Evolutionary conservation across 306 rosid genomes (phyloP).

Genomic region (Begonia peltatifolia): DNA sequence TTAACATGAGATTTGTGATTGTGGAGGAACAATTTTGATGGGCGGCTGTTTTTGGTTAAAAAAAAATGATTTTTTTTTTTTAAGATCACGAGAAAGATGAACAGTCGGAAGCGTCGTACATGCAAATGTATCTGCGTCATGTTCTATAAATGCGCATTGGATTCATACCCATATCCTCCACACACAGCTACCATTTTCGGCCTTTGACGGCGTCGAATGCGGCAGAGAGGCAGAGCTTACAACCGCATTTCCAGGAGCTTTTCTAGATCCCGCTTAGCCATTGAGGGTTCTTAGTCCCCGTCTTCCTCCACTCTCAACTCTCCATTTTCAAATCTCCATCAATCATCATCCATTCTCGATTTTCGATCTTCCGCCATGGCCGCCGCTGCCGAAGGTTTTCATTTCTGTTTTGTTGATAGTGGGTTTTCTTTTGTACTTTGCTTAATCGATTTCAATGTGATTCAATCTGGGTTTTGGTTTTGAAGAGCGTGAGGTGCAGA

Average conservation of each 20-base stretch:
- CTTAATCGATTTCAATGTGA: background rate
- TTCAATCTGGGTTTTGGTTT: background rate
- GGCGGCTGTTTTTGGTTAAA: no score
- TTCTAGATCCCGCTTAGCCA: conserved; percentile 60
- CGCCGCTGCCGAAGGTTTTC: background rate
- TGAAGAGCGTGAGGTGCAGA: conserved; percentile 60
- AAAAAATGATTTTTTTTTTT: no score
- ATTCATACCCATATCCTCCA: no score
- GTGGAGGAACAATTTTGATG: no score
- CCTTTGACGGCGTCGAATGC: conserved; percentile 23
- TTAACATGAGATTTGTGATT: no score
- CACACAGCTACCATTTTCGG: no score
- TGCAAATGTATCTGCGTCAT: no score
- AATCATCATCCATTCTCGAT: background rate
- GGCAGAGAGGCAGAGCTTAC: conserved; percentile 43
- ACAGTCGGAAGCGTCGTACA: no score
- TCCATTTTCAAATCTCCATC: background rate
- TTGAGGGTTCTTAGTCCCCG: conserved; percentile 45
- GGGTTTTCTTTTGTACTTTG: no score
- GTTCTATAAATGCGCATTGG: no score
- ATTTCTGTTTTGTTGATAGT: no score
- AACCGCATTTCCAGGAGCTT: conserved; percentile 91
- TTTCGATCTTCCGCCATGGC: conserved; percentile 8
- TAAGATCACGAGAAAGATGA: no score
- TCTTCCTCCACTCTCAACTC: background rate